Conservation (phyloP, 768 basidiomycete genomes). For the Serendipita sp. region DNA sequence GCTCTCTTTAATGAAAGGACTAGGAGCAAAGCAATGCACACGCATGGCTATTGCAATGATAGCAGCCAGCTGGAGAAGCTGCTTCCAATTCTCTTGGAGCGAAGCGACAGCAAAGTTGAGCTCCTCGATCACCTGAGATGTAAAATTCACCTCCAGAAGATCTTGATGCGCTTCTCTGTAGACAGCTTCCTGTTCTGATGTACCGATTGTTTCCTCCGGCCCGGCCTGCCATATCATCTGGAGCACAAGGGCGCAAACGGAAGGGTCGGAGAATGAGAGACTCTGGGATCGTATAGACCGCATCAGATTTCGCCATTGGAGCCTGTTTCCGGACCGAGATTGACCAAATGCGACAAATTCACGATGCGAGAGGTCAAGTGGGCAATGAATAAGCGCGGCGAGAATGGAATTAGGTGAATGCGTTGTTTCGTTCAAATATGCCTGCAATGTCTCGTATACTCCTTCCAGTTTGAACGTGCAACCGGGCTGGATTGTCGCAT, state of each 20-base stretch:
- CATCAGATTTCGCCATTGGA: constrained; percentile 39
- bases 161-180: constrained; percentile 28
- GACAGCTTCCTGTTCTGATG: constrained; percentile 6
- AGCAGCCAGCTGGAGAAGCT: constrained; percentile 20
- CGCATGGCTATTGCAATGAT: constrained; percentile 24
- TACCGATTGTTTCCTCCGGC: background rate
- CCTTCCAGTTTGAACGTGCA: constrained; percentile 22
- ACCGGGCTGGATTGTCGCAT: constrained; percentile 10
- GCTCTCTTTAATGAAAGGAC: constrained; percentile 10
- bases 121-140: constrained; percentile 22
- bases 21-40: constrained; percentile 19
- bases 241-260: constrained; percentile 27
- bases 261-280: constrained; percentile 25
- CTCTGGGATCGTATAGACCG: constrained; percentile 27
- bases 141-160: constrained; percentile 18
- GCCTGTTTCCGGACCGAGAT: constrained; percentile 25
- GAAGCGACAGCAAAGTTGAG: constrained; percentile 21
- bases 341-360: constrained; percentile 31
- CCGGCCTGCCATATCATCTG: constrained; percentile 34
- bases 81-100: constrained; percentile 29
- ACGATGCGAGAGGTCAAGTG: constrained; percentile 26
- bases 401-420: constrained; percentile 30
- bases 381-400: constrained; percentile 26
- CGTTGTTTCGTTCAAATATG: constrained; percentile 18
- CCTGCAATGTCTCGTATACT: constrained; percentile 22